phyloP scores from a whole-genome alignment of 805 yeast species.

The Cyberlindnera subsufficiens region DNA sequence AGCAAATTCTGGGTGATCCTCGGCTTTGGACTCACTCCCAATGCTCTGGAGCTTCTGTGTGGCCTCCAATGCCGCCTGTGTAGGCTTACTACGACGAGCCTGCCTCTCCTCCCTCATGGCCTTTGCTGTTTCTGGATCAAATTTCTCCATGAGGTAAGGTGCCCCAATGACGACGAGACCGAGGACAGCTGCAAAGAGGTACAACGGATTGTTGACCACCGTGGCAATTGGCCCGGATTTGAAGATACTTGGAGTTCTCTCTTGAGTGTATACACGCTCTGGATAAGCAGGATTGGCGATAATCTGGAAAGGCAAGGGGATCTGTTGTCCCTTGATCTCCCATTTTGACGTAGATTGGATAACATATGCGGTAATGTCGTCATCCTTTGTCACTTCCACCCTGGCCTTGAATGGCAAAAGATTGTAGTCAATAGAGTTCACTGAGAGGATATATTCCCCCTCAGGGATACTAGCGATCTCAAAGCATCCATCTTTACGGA shows the following conservation, averaged over 20 bases:
- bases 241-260: constrained; percentile 28
- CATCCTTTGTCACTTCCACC: constrained; percentile 12
- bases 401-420: constrained; percentile 18
- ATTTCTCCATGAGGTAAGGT: constrained; percentile 32
- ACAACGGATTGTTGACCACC: constrained; percentile 31
- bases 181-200: constrained; percentile 27
- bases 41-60: constrained; percentile 1
- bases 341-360: constrained; percentile 12
- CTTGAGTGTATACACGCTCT: constrained; percentile 27
- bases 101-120: constrained; percentile 26
- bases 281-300: constrained; percentile 25
- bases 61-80: constrained; percentile 5
- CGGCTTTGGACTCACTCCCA: neutral
- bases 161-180: constrained; percentile 21
- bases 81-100: constrained; percentile 1
- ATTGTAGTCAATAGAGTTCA: constrained; percentile 17
- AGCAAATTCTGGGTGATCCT: neutral
- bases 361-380: constrained; percentile 7
- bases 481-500: constrained; percentile 13
- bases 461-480: constrained; percentile 7
- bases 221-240: constrained; percentile 32
- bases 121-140: constrained; percentile 36
- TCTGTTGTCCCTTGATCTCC: neutral
- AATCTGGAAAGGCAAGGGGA: constrained; percentile 20
- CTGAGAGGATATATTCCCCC: constrained; percentile 17